Percentiles rank a stretch among this genome's conserved stretches.
These are phyloP conservation scores for Aspergillus sp. DNA, from an alignment of 2,329 filamentous ascomycete genomes.

Conservation along the genomic window DNA sequence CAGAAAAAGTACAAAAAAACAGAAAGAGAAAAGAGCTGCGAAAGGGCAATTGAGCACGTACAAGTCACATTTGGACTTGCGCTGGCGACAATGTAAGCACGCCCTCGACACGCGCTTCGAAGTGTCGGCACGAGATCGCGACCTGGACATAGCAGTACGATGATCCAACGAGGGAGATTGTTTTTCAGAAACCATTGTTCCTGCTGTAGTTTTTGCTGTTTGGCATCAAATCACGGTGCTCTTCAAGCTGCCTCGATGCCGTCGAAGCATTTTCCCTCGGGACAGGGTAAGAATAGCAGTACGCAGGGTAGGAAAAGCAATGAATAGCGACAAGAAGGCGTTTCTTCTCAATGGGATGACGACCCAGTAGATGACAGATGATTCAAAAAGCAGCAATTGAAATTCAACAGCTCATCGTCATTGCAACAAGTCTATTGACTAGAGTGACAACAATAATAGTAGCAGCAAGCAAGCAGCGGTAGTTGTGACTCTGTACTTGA, in stretches of 20 bases:
- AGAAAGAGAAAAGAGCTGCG: slow-evolving; percentile 5
- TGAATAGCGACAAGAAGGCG: no score
- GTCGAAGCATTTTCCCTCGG: neutral
- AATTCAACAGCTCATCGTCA: no score
- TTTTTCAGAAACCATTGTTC: slow-evolving; percentile 11
- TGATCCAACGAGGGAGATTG: slow-evolving; percentile 8
- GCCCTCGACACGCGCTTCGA: slow-evolving; percentile 42
- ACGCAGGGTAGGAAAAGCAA: no score
- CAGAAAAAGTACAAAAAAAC: slow-evolving; percentile 13
- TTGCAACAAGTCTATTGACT: no score
- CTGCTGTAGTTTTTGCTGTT: neutral
- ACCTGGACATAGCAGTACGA: slow-evolving; percentile 5
- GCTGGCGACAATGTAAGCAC: slow-evolving; percentile 42
- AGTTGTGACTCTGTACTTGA: no score
- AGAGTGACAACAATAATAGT: no score
- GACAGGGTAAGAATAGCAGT: no score
- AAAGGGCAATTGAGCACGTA: slow-evolving; percentile 24
- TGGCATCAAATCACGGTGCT: neutral
- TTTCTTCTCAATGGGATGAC: no score
- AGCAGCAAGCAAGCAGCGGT: no score
- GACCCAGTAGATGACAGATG: no score
- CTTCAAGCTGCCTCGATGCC: neutral
- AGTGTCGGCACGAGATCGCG: slow-evolving; percentile 21
- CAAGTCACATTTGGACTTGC: slow-evolving; percentile 46
- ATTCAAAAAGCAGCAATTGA: no score